phyloP scores from a whole-genome alignment of 164 flowering plant species.

The Aristolochia fimbriata region DNA sequence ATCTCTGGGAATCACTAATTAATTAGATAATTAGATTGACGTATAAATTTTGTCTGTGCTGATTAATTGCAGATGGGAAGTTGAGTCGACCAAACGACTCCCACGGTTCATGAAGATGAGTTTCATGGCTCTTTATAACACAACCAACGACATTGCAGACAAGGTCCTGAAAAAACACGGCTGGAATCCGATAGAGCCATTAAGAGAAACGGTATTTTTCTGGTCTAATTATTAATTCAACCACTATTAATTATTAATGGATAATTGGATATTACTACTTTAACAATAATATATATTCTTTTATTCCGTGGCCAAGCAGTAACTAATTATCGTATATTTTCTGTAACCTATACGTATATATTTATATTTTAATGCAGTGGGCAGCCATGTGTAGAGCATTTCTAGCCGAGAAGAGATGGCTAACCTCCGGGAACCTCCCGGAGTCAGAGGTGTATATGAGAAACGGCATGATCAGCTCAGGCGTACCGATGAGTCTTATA shows the following conservation, averaged over 20 bases:
- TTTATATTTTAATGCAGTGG: too few species aligned
- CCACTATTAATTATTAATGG: too few species aligned
- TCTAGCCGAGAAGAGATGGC: not conserved
- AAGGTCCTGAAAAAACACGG: constrained; percentile 22
- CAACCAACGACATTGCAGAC: constrained; percentile 20
- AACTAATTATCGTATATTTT: too few species aligned
- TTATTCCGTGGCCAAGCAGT: too few species aligned
- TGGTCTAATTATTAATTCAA: too few species aligned
- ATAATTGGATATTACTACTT: too few species aligned
- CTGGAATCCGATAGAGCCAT: constrained; percentile 26
- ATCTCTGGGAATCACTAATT: too few species aligned
- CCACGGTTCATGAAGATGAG: constrained; percentile 31
- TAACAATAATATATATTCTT: too few species aligned
- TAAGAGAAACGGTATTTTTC: constrained; percentile 22
- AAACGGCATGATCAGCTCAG: constrained; percentile 1
- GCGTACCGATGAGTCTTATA: not conserved
- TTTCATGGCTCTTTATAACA: constrained; percentile 18
- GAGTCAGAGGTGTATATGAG: not conserved
- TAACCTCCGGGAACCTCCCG: not conserved
- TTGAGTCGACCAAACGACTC: constrained; percentile 9
- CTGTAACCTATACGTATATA: not conserved
- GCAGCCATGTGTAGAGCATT: not conserved
- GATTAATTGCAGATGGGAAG: constrained; percentile 30
- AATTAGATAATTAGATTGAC: too few species aligned
- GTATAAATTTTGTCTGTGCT: too few species aligned